A percentile compares a stretch with the other conserved stretches of the same genome.
phyloP scores from a whole-genome alignment of 306 rosid species.

The Cicer yamashitae region DNA sequence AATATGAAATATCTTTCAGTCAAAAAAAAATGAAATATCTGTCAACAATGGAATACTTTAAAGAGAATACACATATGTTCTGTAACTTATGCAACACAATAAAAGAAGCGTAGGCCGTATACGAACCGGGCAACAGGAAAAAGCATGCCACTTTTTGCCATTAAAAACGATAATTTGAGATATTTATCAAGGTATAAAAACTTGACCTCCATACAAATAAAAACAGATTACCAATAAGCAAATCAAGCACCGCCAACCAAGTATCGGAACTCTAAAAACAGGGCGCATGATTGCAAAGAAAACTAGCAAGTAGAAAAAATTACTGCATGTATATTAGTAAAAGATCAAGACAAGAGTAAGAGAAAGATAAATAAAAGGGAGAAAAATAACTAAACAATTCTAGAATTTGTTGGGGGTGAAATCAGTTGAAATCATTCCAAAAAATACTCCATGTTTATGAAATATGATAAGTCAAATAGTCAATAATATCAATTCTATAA shows the following conservation, averaged over 20 bases:
- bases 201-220: background rate
- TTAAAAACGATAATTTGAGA: background rate
- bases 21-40: background rate
- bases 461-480: background rate
- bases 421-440: background rate
- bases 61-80: background rate
- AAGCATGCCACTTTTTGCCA: background rate
- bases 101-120: background rate
- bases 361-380: too few species aligned
- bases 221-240: constrained; percentile 8
- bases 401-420: too few species aligned
- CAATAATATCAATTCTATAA: background rate
- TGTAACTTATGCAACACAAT: background rate
- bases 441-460: background rate
- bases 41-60: background rate
- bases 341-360: too few species aligned
- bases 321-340: too few species aligned
- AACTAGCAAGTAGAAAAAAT: too few species aligned
- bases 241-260: constrained; percentile 13
- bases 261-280: constrained; percentile 7
- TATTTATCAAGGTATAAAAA: constrained; percentile 1
- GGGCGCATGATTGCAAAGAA: background rate
- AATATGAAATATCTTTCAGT: background rate
- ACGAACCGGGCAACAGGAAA: background rate
- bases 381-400: too few species aligned